Evolutionary conservation across 306 rosid species (phyloP).

Genomic region (Dalbergia cultrata): DNA sequence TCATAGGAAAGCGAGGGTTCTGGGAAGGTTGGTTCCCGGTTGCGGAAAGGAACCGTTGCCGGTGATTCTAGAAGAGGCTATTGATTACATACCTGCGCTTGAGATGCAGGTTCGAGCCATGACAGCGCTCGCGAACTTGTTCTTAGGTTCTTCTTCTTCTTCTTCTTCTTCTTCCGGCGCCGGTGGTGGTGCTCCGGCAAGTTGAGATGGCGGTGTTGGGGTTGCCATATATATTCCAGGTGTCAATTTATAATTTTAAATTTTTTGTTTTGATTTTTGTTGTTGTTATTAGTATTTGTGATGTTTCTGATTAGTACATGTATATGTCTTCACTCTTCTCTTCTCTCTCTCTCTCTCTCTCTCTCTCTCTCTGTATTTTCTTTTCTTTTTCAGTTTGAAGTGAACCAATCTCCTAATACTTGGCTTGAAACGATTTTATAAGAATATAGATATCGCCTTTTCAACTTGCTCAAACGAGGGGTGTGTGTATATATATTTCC

Average conservation of each 20-base stretch:
- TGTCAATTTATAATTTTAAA: not conserved
- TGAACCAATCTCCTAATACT: constrained; percentile 9
- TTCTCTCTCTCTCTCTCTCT: not conserved
- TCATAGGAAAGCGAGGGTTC: constrained; percentile 74
- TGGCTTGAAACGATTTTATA: not conserved
- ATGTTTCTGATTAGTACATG: not conserved
- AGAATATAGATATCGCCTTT: not conserved
- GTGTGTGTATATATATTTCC: not conserved
- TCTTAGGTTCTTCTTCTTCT: constrained; percentile 57
- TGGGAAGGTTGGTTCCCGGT: constrained; percentile 94
- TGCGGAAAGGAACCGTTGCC: constrained; percentile 87
- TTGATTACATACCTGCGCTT: constrained; percentile 89
- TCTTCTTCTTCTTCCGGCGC: constrained; percentile 37
- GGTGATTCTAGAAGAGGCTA: constrained; percentile 84
- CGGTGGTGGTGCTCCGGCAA: not conserved
- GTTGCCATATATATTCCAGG: not conserved
- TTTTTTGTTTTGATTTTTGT: not conserved
- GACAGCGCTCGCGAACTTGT: constrained; percentile 74
- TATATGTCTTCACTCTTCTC: not conserved
- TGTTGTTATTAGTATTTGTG: not conserved
- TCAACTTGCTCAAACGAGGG: not conserved
- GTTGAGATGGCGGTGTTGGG: constrained; percentile 35
- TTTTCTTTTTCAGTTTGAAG: not conserved
- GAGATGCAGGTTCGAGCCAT: constrained; percentile 97
- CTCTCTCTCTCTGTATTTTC: not conserved